Percentiles rank a stretch among this genome's conserved stretches.
These are phyloP conservation scores for Pestalotiopsis sp. DNA, from an alignment of 2,329 filamentous ascomycete genomes.

Conservation along the genomic window DNA sequence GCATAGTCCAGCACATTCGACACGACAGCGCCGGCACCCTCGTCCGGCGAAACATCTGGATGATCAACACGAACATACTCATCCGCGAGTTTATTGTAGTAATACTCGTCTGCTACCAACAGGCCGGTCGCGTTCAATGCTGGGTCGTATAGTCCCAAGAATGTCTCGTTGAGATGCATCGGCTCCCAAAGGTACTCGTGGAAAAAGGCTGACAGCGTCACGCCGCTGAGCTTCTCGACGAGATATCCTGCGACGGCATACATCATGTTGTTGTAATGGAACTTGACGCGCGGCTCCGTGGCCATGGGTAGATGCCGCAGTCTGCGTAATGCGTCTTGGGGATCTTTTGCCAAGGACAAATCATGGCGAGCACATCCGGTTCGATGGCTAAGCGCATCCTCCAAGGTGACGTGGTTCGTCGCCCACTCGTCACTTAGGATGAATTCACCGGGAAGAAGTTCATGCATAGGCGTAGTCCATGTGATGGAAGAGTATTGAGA, in stretches of 20 bases:
- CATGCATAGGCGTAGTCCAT: conserved; percentile 49
- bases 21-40: conserved; percentile 46
- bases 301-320: conserved; percentile 43
- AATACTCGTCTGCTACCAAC: conserved; percentile 44
- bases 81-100: conserved; percentile 32
- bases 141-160: conserved; percentile 30
- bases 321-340: conserved; percentile 40
- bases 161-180: conserved; percentile 48
- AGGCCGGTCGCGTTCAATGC: conserved; percentile 16
- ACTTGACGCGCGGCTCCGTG: conserved; percentile 35
- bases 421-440: conserved; percentile 46
- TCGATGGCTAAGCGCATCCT: conserved; percentile 56
- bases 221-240: conserved; percentile 42
- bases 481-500: conserved; percentile 39
- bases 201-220: conserved; percentile 41
- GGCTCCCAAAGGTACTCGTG: conserved; percentile 43
- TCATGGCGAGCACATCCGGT: conserved; percentile 51
- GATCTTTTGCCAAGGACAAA: conserved; percentile 26
- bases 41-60: conserved; percentile 30
- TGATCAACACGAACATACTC: conserved; percentile 25
- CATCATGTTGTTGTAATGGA: conserved; percentile 53
- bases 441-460: conserved; percentile 53
- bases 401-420: conserved; percentile 51
- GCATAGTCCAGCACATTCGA: conserved; percentile 41
- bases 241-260: conserved; percentile 46